phyloP scores from a whole-genome alignment of 2,329 filamentous ascomycete species.

The Fusarium humuli region DNA sequence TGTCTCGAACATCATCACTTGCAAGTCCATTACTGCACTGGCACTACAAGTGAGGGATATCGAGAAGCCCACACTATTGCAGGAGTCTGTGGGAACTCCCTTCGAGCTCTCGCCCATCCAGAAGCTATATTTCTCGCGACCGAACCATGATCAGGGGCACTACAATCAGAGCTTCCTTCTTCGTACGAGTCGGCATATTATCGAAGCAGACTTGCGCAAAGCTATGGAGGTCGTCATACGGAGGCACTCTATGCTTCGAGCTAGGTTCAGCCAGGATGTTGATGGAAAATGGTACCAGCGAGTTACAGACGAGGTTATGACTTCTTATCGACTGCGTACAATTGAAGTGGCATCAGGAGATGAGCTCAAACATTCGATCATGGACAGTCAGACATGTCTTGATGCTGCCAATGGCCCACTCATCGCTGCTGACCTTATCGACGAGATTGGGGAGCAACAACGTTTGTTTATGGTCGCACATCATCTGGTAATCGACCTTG shows the following conservation, averaged over 20 bases:
- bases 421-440: constrained; percentile 27
- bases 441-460: constrained; percentile 36
- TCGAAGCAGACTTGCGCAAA: constrained; percentile 1
- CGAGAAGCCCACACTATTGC: background rate
- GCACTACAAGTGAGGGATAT: constrained; percentile 28
- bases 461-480: constrained; percentile 52
- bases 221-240: constrained; percentile 21
- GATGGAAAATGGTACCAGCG: constrained; percentile 23
- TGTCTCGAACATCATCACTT: constrained; percentile 47
- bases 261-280: constrained; percentile 8
- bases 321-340: constrained; percentile 25
- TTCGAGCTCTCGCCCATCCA: constrained; percentile 38
- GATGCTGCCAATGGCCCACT: constrained; percentile 8
- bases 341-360: background rate
- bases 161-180: constrained; percentile 43
- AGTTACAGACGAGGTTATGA: constrained; percentile 5
- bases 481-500: constrained; percentile 58
- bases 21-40: constrained; percentile 41
- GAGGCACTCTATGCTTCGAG: constrained; percentile 40
- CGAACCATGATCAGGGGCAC: constrained; percentile 23
- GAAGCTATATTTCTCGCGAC: constrained; percentile 36
- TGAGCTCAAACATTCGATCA: background rate
- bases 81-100: background rate
- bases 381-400: constrained; percentile 34
- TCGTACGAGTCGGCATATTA: constrained; percentile 11